Evolutionary conservation across 208 protist species (phyloP).

Genomic region (Acanthamoeba triangularis): DNA sequence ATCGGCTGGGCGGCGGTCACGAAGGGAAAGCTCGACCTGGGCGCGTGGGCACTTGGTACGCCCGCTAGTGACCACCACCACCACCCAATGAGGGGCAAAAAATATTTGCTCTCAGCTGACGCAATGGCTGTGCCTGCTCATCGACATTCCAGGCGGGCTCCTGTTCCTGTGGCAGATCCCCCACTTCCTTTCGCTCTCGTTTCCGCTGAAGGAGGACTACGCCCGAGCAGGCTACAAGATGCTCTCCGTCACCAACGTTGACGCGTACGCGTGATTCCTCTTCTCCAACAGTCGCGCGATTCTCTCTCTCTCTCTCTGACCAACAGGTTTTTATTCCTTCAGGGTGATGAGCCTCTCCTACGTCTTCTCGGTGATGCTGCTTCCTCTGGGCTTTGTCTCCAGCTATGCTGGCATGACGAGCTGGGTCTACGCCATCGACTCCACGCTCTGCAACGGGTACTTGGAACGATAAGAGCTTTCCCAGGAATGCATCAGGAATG

Average conservation of each 20-base stretch:
- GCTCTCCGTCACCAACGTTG: conserved; percentile 73
- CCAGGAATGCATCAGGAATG: too few species aligned
- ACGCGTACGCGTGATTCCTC: background rate
- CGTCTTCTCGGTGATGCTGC: conserved; percentile 11
- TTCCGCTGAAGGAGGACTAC: conserved; percentile 78
- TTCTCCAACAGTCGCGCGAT: background rate
- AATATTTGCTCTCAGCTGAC: background rate
- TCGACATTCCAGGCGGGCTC: background rate
- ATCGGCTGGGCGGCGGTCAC: conserved; percentile 80
- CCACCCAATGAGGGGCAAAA: too few species aligned
- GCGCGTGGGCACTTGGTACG: conserved; percentile 30
- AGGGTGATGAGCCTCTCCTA: conserved; percentile 57
- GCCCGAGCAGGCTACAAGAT: conserved; percentile 80
- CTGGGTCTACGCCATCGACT: conserved; percentile 1
- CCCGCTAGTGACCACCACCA: background rate
- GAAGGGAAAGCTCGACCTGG: conserved; percentile 11
- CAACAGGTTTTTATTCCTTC: too few species aligned
- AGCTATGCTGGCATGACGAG: conserved; percentile 38
- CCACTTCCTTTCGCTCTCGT: conserved; percentile 82
- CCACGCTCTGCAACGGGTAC: background rate
- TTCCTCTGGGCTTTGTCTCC: conserved; percentile 27
- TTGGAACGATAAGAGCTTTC: background rate
- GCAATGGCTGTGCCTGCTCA: background rate
- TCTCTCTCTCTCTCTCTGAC: too few species aligned
- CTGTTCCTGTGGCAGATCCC: conserved; percentile 87